A percentile compares a stretch with the other conserved stretches of the same genome.
phyloP scores from a whole-genome alignment of 331 rosid genomes.

The Phaseolus coccineus region DNA sequence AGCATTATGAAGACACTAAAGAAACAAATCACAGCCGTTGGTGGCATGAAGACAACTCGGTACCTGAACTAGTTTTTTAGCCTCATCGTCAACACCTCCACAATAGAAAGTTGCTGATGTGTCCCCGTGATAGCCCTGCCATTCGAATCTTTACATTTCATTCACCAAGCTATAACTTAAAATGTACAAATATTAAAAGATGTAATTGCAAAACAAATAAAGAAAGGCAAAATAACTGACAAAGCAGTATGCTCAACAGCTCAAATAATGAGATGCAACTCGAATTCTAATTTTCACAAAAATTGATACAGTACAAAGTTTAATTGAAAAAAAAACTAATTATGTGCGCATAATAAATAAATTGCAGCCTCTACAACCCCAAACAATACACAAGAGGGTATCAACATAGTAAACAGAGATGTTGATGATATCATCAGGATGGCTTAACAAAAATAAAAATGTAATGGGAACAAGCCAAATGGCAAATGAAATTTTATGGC shows the following conservation, averaged over 20 bases:
- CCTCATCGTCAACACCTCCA: conserved; percentile 80
- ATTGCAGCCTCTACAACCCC: background rate
- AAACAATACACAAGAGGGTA: conserved; percentile 8
- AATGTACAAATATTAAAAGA: conserved; percentile 17
- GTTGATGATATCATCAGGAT: conserved; percentile 7
- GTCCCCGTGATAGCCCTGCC: conserved; percentile 93
- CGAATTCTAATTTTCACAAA: conserved; percentile 3
- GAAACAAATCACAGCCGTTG: conserved; percentile 4
- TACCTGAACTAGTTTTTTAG: conserved; percentile 84
- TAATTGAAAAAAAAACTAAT: background rate
- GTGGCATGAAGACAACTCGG: conserved; percentile 21
- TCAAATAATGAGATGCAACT: conserved; percentile 6
- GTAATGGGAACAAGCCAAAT: background rate
- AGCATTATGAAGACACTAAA: conserved; percentile 9
- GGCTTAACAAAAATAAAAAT: background rate
- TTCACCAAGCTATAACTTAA: conserved; percentile 34
- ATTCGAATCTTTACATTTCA: conserved; percentile 40
- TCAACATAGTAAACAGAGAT: conserved; percentile 3
- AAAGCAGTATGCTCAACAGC: background rate
- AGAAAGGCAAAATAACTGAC: conserved; percentile 5
- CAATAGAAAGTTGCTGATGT: conserved; percentile 90
- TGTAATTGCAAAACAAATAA: conserved; percentile 25
- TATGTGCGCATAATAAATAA: background rate
- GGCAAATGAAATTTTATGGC: conserved; percentile 1
- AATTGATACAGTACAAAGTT: conserved; percentile 8